These are phyloP conservation scores for Phytophthora sp. DNA, from an alignment of 352 stramenopile species.

Conservation along the genomic window DNA sequence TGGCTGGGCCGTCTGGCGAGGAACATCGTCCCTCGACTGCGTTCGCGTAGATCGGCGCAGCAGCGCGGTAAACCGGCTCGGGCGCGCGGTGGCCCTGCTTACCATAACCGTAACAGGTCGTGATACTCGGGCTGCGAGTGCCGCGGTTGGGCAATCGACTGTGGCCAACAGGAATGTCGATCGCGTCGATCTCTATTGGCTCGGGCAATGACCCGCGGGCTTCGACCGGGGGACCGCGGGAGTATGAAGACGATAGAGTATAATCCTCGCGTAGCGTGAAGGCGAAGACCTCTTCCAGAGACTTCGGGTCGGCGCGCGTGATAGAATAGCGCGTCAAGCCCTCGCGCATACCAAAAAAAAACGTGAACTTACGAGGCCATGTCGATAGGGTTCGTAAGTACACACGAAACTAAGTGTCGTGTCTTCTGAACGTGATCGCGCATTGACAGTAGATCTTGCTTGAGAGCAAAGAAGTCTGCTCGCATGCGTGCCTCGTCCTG, in stretches of 20 bases:
- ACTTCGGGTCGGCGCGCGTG: background rate
- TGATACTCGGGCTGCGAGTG: too few relatives aligned
- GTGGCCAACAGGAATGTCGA: background rate
- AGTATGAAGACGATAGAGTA: too few relatives aligned
- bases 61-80: slow-evolving; percentile 5
- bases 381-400: slow-evolving; percentile 12
- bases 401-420: background rate
- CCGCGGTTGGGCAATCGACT: too few relatives aligned
- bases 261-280: too few relatives aligned
- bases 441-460: background rate
- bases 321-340: slow-evolving; percentile 10
- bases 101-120: background rate
- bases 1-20: background rate
- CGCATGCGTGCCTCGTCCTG: background rate
- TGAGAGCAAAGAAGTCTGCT: slow-evolving; percentile 13
- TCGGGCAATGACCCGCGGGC: background rate
- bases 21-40: background rate
- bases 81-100: slow-evolving; percentile 8
- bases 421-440: background rate
- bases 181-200: slow-evolving; percentile 27
- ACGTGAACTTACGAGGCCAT: slow-evolving; percentile 17
- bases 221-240: background rate
- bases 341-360: slow-evolving; percentile 26
- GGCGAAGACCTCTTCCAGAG: too few relatives aligned
- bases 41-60: background rate